Percentiles rank a stretch among this genome's conserved stretches.
phyloP scores from a whole-genome alignment of 208 protist species.

The Trypanosoma melophagium region DNA sequence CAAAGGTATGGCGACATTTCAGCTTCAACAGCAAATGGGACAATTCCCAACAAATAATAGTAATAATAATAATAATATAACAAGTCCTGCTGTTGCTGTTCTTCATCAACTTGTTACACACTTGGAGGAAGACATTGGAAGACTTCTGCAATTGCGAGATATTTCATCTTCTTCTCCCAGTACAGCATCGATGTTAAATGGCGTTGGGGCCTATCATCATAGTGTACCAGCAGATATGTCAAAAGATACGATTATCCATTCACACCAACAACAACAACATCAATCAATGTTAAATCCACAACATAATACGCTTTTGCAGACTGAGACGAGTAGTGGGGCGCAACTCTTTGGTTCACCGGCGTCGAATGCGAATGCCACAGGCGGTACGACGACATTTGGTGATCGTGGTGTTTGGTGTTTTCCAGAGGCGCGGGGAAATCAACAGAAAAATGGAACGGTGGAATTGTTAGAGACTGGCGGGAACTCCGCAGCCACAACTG shows the following conservation, averaged over 20 bases:
- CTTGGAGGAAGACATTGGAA: constrained; percentile 14
- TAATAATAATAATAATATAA: too few species aligned
- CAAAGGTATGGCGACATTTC: constrained; percentile 15
- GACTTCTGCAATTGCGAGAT: constrained; percentile 5
- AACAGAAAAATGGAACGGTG: not conserved
- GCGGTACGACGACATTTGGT: too few species aligned
- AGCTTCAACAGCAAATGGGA: constrained; percentile 1
- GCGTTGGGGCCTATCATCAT: not conserved
- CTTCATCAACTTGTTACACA: constrained; percentile 8
- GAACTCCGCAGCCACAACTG: not conserved
- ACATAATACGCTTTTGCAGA: too few species aligned
- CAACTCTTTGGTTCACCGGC: not conserved
- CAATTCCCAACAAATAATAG: too few species aligned
- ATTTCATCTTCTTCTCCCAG: not conserved
- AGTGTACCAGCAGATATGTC: not conserved
- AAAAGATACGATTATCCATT: not conserved
- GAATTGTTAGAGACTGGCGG: not conserved
- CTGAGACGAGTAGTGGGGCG: too few species aligned
- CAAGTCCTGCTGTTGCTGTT: constrained; percentile 1
- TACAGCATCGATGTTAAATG: not conserved
- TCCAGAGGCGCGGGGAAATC: not conserved
- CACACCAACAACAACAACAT: constrained; percentile 1
- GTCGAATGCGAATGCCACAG: too few species aligned
- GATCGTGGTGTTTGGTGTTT: constrained; percentile 11
- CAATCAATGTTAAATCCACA: too few species aligned